Conservation (phyloP, 805 yeast genomes). For the Candida boidinii region DNA sequence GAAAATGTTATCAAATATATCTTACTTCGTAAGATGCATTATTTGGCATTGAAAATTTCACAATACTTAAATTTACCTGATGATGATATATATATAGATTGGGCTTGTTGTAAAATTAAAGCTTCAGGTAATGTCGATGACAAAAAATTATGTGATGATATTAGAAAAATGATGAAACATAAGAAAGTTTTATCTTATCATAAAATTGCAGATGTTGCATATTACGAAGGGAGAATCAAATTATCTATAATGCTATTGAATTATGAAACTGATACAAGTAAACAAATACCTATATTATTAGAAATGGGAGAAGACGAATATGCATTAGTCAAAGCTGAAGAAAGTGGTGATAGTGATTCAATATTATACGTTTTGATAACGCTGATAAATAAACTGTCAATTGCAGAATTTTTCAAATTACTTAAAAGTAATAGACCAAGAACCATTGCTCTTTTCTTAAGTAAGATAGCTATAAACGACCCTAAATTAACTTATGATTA, state of each 20-base stretch:
- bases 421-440: constrained; percentile 40
- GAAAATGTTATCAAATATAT: constrained; percentile 50
- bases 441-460: constrained; percentile 30
- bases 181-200: constrained; percentile 42
- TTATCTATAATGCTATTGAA: constrained; percentile 62
- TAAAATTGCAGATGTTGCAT: constrained; percentile 54
- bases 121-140: constrained; percentile 49
- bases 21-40: constrained; percentile 49
- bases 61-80: constrained; percentile 37
- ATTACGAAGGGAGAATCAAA: constrained; percentile 70
- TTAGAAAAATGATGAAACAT: constrained; percentile 37
- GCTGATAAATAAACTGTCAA: constrained; percentile 44
- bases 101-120: constrained; percentile 73
- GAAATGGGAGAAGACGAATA: constrained; percentile 64
- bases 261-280: constrained; percentile 54
- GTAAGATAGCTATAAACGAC: constrained; percentile 25
- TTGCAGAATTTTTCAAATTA: constrained; percentile 62
- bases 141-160: constrained; percentile 39
- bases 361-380: constrained; percentile 47
- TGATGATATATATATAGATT: constrained; percentile 53
- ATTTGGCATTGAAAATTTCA: constrained; percentile 55
- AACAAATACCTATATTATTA: constrained; percentile 55
- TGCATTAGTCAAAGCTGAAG: constrained; percentile 62
- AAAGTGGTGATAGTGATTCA: constrained; percentile 52
- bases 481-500: constrained; percentile 39